A percentile compares a stretch with the other conserved stretches of the same genome.
Evolutionary conservation across 768 basidiomycete species (phyloP).

Genomic region (Termitomyces sp.): DNA sequence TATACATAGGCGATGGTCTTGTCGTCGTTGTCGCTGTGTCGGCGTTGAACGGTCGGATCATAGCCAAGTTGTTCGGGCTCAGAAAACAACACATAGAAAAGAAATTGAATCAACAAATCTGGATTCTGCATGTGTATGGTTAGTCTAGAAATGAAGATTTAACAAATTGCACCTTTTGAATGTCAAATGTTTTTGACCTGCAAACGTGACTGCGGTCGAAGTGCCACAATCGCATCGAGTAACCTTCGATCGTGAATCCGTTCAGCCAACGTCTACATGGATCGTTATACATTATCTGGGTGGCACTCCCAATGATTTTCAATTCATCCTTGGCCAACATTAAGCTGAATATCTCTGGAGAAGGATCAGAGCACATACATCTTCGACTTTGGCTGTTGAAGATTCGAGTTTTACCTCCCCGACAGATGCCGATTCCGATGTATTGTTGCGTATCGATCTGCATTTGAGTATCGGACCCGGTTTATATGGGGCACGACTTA

Average conservation of each 20-base stretch:
- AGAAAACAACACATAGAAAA: not conserved
- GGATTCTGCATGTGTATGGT: not conserved
- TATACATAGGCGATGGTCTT: not conserved
- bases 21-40: not conserved
- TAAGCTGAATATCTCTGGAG: not conserved
- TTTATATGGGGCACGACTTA: no score
- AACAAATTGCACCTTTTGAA: not conserved
- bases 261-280: not conserved
- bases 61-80: not conserved
- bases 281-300: not conserved
- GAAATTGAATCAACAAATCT: not conserved
- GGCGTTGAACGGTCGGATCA: not conserved
- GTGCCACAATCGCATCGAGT: not conserved
- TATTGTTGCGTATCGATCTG: no score
- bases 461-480: no score
- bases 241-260: not conserved
- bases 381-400: not conserved
- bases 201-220: not conserved
- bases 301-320: not conserved
- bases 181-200: not conserved
- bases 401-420: not conserved
- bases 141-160: not conserved
- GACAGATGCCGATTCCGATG: not conserved
- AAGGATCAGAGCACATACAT: not conserved
- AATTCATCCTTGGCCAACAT: not conserved